Evolutionary conservation across 2,329 filamentous ascomycete genomes (phyloP).

Genomic region (Ophiosphaerella korrae): DNA sequence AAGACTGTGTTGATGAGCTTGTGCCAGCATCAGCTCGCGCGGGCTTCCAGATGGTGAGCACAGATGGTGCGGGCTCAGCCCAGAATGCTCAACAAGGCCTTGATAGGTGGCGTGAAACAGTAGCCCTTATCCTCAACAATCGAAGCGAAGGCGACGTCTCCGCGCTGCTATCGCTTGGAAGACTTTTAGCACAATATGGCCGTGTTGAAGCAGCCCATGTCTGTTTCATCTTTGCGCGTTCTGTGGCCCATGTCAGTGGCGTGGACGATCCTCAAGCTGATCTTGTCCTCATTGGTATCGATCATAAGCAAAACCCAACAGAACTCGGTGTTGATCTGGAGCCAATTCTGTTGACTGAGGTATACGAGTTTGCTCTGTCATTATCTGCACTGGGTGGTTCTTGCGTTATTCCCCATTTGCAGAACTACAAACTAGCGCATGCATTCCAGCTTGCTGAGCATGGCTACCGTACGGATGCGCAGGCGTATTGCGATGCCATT

Average conservation of each 20-base stretch:
- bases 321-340: slow-evolving; percentile 82
- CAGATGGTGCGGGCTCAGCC: slow-evolving; percentile 62
- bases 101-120: slow-evolving; percentile 91
- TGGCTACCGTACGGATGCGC: slow-evolving; percentile 79
- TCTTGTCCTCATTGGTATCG: slow-evolving; percentile 83
- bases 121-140: slow-evolving; percentile 85
- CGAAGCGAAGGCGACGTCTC: slow-evolving; percentile 78
- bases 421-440: slow-evolving; percentile 89
- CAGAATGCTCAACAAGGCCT: slow-evolving; percentile 82
- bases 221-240: slow-evolving; percentile 86
- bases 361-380: slow-evolving; percentile 88
- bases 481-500: slow-evolving; percentile 90
- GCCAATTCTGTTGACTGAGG: slow-evolving; percentile 89
- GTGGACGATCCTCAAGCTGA: slow-evolving; percentile 78
- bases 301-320: slow-evolving; percentile 73
- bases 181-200: slow-evolving; percentile 81
- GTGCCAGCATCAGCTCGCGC: slow-evolving; percentile 91
- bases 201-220: slow-evolving; percentile 90
- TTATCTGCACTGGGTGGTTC: slow-evolving; percentile 62
- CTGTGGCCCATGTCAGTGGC: slow-evolving; percentile 74
- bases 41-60: slow-evolving; percentile 86
- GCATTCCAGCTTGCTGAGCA: slow-evolving; percentile 83
- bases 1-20: slow-evolving; percentile 94
- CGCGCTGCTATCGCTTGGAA: slow-evolving; percentile 79
- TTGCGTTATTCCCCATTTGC: slow-evolving; percentile 75